Percentiles rank a stretch among this genome's conserved stretches.
Evolutionary conservation across 495 filamentous ascomycete species (phyloP).

Genomic region (Daldinia grandis): DNA sequence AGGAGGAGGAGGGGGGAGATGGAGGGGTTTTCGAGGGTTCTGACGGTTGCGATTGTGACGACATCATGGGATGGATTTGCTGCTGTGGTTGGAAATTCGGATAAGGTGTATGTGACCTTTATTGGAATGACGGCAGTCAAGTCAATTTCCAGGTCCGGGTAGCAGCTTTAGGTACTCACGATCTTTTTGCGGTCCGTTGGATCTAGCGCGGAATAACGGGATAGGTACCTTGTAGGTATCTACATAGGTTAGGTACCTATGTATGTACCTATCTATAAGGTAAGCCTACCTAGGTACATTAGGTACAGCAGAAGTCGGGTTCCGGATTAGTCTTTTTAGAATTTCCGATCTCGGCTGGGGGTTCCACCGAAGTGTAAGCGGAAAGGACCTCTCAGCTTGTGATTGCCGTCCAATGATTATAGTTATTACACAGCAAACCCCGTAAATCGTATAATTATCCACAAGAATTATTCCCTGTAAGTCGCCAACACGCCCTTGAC

Average conservation of each 20-base stretch:
- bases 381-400: background rate
- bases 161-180: background rate
- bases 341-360: slow-evolving; percentile 30
- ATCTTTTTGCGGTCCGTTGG: background rate
- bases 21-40: slow-evolving; percentile 10
- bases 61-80: slow-evolving; percentile 26
- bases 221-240: slow-evolving; percentile 1
- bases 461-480: slow-evolving; percentile 13
- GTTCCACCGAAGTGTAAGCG: slow-evolving; percentile 10
- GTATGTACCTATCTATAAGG: too few species aligned
- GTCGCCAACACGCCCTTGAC: slow-evolving; percentile 28
- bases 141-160: background rate
- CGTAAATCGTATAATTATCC: slow-evolving; percentile 13
- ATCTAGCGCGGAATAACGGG: slow-evolving; percentile 1
- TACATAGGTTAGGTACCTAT: background rate
- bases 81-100: background rate
- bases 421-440: background rate
- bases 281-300: background rate
- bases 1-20: background rate
- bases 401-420: background rate
- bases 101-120: background rate
- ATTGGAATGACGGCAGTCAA: background rate
- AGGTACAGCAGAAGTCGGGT: background rate
- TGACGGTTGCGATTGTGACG: slow-evolving; percentile 33
- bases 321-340: slow-evolving; percentile 8